phyloP scores from a whole-genome alignment of 257 asterid genomes.

The Salvia miltiorrhiza region DNA sequence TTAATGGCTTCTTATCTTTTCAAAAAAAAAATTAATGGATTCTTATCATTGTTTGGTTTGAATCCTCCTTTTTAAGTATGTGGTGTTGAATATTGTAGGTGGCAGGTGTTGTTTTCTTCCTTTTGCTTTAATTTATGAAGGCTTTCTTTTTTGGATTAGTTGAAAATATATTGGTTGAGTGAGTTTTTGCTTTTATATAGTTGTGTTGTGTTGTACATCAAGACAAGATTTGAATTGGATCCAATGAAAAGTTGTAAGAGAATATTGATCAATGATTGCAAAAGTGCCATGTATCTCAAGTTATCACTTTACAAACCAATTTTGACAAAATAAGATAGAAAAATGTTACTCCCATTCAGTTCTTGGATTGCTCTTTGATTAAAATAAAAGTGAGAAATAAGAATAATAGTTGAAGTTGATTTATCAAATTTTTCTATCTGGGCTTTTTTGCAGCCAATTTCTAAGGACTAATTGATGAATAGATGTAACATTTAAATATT shows the following conservation, averaged over 20 bases:
- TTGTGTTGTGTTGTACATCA: background rate
- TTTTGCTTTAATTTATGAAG: background rate
- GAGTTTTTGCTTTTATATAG: conserved; percentile 4
- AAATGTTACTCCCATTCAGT: background rate
- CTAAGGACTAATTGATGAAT: too few relatives aligned
- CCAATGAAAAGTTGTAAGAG: conserved; percentile 24
- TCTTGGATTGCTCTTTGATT: background rate
- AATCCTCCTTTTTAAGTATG: background rate
- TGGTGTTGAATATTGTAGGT: conserved; percentile 24
- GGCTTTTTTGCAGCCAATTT: background rate
- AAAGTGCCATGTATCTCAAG: background rate
- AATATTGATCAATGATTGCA: conserved; percentile 34
- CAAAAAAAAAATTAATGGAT: too few relatives aligned
- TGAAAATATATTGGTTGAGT: conserved; percentile 5
- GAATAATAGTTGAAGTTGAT: background rate
- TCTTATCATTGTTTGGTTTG: conserved; percentile 15
- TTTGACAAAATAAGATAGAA: background rate
- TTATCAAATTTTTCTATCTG: background rate
- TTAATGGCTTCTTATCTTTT: conserved; percentile 25
- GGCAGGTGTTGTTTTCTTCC: conserved; percentile 22
- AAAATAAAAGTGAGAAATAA: background rate
- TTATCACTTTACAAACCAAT: background rate
- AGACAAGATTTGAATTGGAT: conserved; percentile 43
- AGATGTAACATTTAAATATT: background rate
- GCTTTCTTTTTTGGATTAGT: conserved; percentile 23